Conservation (phyloP, 2,329 filamentous ascomycete species). For the Orbilia brochopaga region DNA sequence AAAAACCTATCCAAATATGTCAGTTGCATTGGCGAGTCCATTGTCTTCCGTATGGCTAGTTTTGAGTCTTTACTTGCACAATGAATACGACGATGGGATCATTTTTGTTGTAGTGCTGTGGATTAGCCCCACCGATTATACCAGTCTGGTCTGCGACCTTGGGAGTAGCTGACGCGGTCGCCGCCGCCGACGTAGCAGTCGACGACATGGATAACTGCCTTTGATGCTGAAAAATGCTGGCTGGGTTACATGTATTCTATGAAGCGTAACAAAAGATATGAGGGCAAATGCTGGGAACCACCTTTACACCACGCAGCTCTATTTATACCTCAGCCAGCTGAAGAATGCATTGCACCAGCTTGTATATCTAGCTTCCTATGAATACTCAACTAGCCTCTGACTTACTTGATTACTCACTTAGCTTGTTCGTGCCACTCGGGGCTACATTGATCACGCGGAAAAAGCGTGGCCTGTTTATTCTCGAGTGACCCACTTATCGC, state of each 20-base stretch:
- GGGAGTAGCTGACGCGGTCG: conserved; percentile 52
- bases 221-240: neutral
- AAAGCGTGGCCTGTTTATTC: neutral
- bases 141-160: conserved; percentile 67
- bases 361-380: too few species aligned
- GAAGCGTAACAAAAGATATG: neutral
- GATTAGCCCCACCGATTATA: conserved; percentile 73
- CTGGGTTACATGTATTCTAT: neutral
- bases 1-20: conserved; percentile 62
- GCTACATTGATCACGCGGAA: neutral
- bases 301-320: neutral
- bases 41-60: neutral
- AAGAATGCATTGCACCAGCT: too few species aligned
- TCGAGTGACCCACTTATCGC: too few species aligned
- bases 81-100: conserved; percentile 79
- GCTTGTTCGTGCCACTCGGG: too few species aligned
- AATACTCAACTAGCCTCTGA: too few species aligned
- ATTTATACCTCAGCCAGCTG: too few species aligned
- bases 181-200: conserved; percentile 20
- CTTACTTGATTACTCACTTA: too few species aligned
- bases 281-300: too few species aligned
- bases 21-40: neutral
- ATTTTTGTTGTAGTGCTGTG: conserved; percentile 70
- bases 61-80: conserved; percentile 66
- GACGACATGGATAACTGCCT: conserved; percentile 17